A percentile compares a stretch with the other conserved stretches of the same genome.
These are phyloP conservation scores for Botrytis hyacinthi DNA, from an alignment of 2,329 filamentous ascomycete species.

Conservation along the genomic window DNA sequence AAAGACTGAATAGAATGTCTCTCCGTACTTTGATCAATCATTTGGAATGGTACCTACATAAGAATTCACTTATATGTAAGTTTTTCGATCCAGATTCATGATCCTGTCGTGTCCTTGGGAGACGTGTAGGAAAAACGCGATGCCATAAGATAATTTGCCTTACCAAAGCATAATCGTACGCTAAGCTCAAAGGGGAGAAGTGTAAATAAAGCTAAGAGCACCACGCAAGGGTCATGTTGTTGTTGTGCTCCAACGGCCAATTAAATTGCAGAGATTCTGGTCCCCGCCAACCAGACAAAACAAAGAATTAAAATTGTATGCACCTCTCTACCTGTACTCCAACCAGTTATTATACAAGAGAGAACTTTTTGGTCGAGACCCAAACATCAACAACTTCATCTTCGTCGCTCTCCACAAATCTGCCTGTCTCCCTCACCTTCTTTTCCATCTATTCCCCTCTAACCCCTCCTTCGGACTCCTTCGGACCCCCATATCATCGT, in stretches of 20 bases:
- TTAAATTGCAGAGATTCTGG: background rate
- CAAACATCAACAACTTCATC: slow-evolving; percentile 25
- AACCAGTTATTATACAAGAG: background rate
- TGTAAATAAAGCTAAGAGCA: slow-evolving; percentile 17
- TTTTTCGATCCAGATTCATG: background rate
- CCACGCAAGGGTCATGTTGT: slow-evolving; percentile 4
- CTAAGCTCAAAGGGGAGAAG: background rate
- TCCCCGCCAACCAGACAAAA: slow-evolving; percentile 15
- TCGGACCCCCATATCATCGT: slow-evolving; percentile 21
- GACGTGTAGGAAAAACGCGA: slow-evolving; percentile 16
- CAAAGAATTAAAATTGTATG: slow-evolving; percentile 5
- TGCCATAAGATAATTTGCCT: background rate
- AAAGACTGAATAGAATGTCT: background rate
- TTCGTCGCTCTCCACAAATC: slow-evolving; percentile 9
- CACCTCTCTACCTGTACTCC: background rate
- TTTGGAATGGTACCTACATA: background rate
- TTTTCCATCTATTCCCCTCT: background rate
- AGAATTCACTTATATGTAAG: background rate
- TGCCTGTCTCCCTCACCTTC: slow-evolving; percentile 18
- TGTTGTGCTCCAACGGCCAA: slow-evolving; percentile 3
- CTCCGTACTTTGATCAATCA: background rate
- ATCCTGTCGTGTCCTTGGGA: background rate
- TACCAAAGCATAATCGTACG: background rate
- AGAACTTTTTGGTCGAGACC: slow-evolving; percentile 7
- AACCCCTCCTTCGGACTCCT: slow-evolving; percentile 9